Percentiles rank a stretch among this genome's conserved stretches.
These are phyloP conservation scores for Mallotus japonicus DNA, from an alignment of 441 rosid species.

Conservation along the genomic window DNA sequence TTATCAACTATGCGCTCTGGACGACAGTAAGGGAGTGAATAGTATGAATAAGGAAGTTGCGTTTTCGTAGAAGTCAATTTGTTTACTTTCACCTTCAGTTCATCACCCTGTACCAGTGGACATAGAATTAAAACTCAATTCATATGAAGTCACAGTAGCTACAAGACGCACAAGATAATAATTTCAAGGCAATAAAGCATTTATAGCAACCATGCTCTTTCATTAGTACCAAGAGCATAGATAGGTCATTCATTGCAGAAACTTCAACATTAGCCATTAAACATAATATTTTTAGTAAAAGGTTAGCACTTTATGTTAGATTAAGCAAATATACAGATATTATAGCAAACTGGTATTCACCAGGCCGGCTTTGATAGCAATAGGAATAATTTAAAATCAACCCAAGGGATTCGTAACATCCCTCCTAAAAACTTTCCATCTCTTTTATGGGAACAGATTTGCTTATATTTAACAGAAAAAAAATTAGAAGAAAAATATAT, in stretches of 20 bases:
- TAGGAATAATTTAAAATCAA: background rate
- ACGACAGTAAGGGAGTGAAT: conserved; percentile 72
- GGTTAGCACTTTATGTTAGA: background rate
- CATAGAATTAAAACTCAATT: conserved; percentile 2
- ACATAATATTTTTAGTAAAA: background rate
- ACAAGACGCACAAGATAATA: background rate
- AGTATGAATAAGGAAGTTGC: conserved; percentile 86
- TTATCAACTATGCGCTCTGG: conserved; percentile 68
- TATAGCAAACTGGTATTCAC: background rate
- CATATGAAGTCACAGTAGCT: background rate
- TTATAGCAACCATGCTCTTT: background rate
- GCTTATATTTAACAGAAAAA: too few species aligned
- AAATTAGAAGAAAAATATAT: too few species aligned
- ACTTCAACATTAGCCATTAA: background rate
- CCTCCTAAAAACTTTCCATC: too few species aligned
- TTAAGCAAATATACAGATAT: background rate
- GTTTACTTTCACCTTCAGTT: conserved; percentile 85
- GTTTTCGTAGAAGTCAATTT: conserved; percentile 91
- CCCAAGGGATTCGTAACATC: too few species aligned
- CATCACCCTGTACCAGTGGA: conserved; percentile 61
- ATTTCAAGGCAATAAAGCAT: background rate
- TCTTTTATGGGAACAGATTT: too few species aligned
- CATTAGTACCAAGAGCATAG: background rate
- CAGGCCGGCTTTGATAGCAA: background rate
- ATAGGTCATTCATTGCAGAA: background rate